Evolutionary conservation across 116 monocot genomes (phyloP), one percentile per base, ranked within the genome.

Genomic region (Papilionanthe hybrid): DNA sequence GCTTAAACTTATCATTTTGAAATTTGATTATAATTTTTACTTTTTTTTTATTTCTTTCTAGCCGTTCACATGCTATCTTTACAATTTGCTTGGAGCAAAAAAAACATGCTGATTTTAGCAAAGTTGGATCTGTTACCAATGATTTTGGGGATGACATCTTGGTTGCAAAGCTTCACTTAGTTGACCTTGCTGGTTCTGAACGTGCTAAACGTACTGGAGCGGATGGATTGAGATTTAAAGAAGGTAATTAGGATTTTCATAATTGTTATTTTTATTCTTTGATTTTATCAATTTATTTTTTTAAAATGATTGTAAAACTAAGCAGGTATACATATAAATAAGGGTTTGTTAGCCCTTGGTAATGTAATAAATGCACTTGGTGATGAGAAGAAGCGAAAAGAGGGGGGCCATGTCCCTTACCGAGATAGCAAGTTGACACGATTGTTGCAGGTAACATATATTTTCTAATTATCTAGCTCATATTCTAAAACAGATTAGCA

Each of bases 11-110:
- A 1, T 17, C 44, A 43, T 73, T 44, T 5, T 43, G 42, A 73
- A 44, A 73, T 44, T 17, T 43, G 18, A 73, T 73, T 73, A 42
- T 9, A 17, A 71, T 10, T 2, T 17, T 71, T 37, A 9, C 1
- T 28, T 53, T 11, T 55, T 15, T 79, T 68, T 78, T 76, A 5
- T 7, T 72, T 68, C 25, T n/a, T 8, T 50, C 41, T 76, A 98
- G 98, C 75, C 98, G 98, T n/a, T 98, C 98, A 22, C 98, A 98
- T 87, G 98, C 98, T 28, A 98, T 98, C 56, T 98, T 98, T 68
- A 98, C 98, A 10, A 98, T 98, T 83, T 89, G 76, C 71, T 67
- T 98, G 81, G 98, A 98, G 82, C 90, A 91, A 89, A 98, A 92
- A 81, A 90, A 82, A 81, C 81, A 53, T 48, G 41, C 25, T 29